These are phyloP conservation scores for Dendryphion nanum DNA, from an alignment of 2,329 filamentous ascomycete species.

Conservation along the genomic window DNA sequence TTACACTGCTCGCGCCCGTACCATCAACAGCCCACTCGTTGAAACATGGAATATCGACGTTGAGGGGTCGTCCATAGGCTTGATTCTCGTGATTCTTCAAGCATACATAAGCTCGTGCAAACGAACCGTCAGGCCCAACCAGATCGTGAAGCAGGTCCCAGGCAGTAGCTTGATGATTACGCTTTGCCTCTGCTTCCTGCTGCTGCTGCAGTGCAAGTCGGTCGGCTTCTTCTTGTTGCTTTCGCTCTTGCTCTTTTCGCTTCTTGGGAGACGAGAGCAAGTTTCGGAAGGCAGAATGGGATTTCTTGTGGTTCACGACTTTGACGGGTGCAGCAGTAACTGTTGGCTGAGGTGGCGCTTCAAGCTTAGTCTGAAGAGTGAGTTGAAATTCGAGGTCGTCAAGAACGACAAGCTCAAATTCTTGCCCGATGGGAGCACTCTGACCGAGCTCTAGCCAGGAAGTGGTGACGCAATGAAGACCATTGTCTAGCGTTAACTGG, in stretches of 20 bases:
- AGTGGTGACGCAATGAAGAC: conserved; percentile 95
- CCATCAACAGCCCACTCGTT: conserved; percentile 98
- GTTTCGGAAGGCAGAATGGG: conserved; percentile 72
- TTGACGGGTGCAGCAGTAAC: conserved; percentile 58
- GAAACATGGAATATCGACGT: conserved; percentile 89
- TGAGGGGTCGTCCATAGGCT: conserved; percentile 84
- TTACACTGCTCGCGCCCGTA: conserved; percentile 75
- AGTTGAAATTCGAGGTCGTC: conserved; percentile 99
- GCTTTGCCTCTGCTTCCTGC: conserved; percentile 49
- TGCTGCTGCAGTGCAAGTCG: conserved; percentile 54
- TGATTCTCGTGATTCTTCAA: conserved; percentile 87
- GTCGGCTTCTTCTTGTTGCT: conserved; percentile 79
- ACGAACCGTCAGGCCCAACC: conserved; percentile 88
- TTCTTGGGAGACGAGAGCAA: conserved; percentile 88
- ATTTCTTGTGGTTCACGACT: conserved; percentile 69
- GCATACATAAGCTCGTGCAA: conserved; percentile 89
- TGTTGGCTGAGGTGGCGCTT: conserved; percentile 61
- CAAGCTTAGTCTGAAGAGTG: conserved; percentile 91
- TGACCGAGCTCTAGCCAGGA: conserved; percentile 90
- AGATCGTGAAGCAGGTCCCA: conserved; percentile 87
- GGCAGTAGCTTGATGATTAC: conserved; percentile 63
- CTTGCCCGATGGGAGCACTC: conserved; percentile 92
- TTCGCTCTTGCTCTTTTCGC: conserved; percentile 88
- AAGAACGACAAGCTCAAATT: conserved; percentile 95
- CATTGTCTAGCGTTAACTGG: conserved; percentile 95